Evolutionary conservation across 495 filamentous ascomycete genomes (phyloP), one percentile per base, ranked within the genome.

Genomic region (Hyaloscypha finlandica): DNA sequence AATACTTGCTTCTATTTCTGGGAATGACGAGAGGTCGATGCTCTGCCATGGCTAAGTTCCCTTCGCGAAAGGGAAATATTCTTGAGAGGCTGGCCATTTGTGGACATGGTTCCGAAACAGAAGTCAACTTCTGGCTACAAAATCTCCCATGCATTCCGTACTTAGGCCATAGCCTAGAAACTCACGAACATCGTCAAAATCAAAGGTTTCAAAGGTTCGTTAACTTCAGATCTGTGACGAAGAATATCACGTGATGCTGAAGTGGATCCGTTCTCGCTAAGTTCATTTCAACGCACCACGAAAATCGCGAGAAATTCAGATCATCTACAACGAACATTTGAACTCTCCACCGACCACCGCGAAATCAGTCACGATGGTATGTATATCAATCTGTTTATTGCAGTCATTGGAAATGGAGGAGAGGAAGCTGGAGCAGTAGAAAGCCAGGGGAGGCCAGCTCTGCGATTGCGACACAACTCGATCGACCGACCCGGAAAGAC

Each of bases 281-380:
- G 25, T 25, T 25, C 25, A 25, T 25, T 25, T n/a, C 22, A 29
- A 62, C 58, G 59, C 65, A 39, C 42, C 42, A 48, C 11, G 42
- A 48, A 48, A 48, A 8, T 19, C 42, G 52, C 48, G 48, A 32
- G n/a, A 30, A 68, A 62, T 22, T 68, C 54, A 48, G 63, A 35
- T 32, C 61, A 65, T 22, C 61, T 48, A 45, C 68, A 25, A 45
- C 48, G 33, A 67, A 45, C 57, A 61, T 35, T 30, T 48, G 61
- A 32, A 67, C 57, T 57, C 16, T 39, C 32, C 19, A 63, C 67
- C 71, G 67, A 73, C 71, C 61, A 73, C 42, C 60, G 55, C 53
- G 60, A 67, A 62, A 70, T 68, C 68, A 39, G 71, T 69, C 71
- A 73, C 70, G 63, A 73, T 73, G 71, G 71, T 73, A 70, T 33